Conservation (phyloP, 2,329 filamentous ascomycete species). For the Meredithiella fracta region DNA sequence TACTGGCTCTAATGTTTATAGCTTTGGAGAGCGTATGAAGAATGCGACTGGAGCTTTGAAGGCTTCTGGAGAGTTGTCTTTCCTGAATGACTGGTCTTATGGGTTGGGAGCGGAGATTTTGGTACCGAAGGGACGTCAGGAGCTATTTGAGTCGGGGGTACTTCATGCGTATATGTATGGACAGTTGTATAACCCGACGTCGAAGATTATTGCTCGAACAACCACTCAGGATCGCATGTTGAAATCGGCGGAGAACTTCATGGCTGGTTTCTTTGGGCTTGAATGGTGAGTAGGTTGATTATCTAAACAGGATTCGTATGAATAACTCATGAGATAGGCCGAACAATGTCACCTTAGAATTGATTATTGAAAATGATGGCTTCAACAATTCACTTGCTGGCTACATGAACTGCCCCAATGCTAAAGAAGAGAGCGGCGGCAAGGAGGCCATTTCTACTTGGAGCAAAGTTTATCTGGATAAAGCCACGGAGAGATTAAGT, state of each 20-base stretch:
- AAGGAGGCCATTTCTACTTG: constrained; percentile 40
- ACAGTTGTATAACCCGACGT: constrained; percentile 52
- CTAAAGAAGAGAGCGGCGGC: constrained; percentile 33
- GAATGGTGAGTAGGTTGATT: constrained; percentile 34
- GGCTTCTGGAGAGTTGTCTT: constrained; percentile 43
- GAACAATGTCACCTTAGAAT: constrained; percentile 53
- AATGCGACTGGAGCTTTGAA: constrained; percentile 36
- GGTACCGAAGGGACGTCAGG: constrained; percentile 54
- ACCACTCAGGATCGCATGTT: constrained; percentile 67
- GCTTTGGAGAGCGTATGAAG: constrained; percentile 40
- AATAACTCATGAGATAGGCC: constrained; percentile 27
- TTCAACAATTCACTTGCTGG: constrained; percentile 60
- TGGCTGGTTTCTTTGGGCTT: constrained; percentile 64
- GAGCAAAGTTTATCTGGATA: constrained; percentile 45
- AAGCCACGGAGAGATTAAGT: constrained; percentile 46
- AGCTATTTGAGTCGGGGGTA: constrained; percentile 51
- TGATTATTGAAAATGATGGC: constrained; percentile 46
- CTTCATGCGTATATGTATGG: constrained; percentile 59
- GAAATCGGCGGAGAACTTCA: constrained; percentile 60
- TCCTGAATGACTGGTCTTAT: constrained; percentile 54
- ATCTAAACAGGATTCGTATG: background rate
- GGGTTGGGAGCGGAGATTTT: constrained; percentile 54
- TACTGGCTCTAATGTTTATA: constrained; percentile 35
- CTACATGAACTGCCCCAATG: constrained; percentile 49
- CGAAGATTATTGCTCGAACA: constrained; percentile 56